Percentiles rank a stretch among this genome's conserved stretches.
Conservation (phyloP, 768 basidiomycete species). For the Tulasnella sp. region DNA sequence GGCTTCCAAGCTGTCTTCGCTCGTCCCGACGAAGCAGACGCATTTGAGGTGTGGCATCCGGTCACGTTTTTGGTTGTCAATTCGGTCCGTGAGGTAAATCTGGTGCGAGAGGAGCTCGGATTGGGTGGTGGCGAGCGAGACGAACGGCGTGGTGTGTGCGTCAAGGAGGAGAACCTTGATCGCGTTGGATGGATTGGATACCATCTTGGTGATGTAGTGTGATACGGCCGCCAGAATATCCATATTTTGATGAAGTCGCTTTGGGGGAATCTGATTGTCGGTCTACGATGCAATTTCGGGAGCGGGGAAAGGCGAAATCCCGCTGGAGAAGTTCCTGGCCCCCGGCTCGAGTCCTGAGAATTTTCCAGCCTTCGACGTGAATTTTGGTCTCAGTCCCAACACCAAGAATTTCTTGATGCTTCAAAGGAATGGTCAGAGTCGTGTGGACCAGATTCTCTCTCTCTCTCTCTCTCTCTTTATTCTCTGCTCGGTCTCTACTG, state of each 20-base stretch:
- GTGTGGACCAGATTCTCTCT: no score
- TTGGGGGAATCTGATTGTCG: background rate
- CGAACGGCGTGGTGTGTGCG: slow-evolving; percentile 94
- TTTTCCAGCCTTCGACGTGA: no score
- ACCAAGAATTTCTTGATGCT: no score
- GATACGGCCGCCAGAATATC: slow-evolving; percentile 93
- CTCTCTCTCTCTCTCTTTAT: no score
- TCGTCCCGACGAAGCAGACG: slow-evolving; percentile 82
- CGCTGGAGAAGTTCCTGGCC: no score
- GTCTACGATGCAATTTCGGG: background rate
- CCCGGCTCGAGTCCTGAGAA: no score
- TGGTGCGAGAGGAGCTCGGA: slow-evolving; percentile 88
- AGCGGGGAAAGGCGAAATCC: no score
- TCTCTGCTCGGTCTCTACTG: no score
- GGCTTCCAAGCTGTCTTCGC: slow-evolving; percentile 69
- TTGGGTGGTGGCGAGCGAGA: slow-evolving; percentile 90
- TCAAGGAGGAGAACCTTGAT: slow-evolving; percentile 97
- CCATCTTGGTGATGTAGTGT: slow-evolving; percentile 82
- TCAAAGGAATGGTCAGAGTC: no score
- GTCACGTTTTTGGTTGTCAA: slow-evolving; percentile 88
- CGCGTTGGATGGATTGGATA: slow-evolving; percentile 58
- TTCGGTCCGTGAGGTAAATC: slow-evolving; percentile 93
- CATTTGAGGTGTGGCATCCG: slow-evolving; percentile 96
- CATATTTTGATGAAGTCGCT: slow-evolving; percentile 49
- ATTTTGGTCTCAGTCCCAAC: no score